These are phyloP conservation scores for Penicillium riverlandense DNA, from an alignment of 495 filamentous ascomycete genomes.

Conservation along the genomic window DNA sequence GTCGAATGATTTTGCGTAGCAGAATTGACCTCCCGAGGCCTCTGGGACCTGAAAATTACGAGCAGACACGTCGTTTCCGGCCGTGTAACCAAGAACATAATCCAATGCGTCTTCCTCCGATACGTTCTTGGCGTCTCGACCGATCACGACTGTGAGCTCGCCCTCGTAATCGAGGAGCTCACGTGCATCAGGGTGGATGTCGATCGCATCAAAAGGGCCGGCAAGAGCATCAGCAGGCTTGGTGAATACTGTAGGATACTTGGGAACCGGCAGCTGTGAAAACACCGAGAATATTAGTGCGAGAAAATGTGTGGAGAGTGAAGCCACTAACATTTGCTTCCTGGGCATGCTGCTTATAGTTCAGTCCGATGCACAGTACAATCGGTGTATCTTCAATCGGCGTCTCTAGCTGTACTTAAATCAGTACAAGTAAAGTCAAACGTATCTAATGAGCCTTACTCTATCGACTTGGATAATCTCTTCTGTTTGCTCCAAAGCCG, in stretches of 20 bases:
- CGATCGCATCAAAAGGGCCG: slow-evolving; percentile 52
- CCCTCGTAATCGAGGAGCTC: slow-evolving; percentile 57
- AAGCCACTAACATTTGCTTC: slow-evolving; percentile 50
- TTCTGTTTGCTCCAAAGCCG: slow-evolving; percentile 1
- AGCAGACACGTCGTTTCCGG: slow-evolving; percentile 68
- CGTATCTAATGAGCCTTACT: no score
- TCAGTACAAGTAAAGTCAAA: no score
- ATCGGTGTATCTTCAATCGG: slow-evolving; percentile 15
- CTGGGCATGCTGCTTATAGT: slow-evolving; percentile 63
- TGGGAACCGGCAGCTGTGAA: slow-evolving; percentile 41
- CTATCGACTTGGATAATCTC: not conserved
- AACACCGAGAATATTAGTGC: not conserved
- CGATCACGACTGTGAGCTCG: slow-evolving; percentile 63
- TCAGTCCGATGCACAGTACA: slow-evolving; percentile 61
- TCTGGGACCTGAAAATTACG: slow-evolving; percentile 63
- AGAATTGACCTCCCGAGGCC: slow-evolving; percentile 63
- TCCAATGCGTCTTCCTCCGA: slow-evolving; percentile 53
- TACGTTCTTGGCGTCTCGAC: slow-evolving; percentile 52
- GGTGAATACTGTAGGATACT: slow-evolving; percentile 64
- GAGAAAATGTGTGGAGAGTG: no score
- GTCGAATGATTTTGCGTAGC: slow-evolving; percentile 68
- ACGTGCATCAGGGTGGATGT: slow-evolving; percentile 44
- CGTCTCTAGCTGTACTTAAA: not conserved
- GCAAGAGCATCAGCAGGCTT: slow-evolving; percentile 61
- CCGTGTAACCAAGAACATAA: slow-evolving; percentile 64